Conservation (phyloP, 176 grass and related monocot genomes). For the Carex parvula region DNA sequence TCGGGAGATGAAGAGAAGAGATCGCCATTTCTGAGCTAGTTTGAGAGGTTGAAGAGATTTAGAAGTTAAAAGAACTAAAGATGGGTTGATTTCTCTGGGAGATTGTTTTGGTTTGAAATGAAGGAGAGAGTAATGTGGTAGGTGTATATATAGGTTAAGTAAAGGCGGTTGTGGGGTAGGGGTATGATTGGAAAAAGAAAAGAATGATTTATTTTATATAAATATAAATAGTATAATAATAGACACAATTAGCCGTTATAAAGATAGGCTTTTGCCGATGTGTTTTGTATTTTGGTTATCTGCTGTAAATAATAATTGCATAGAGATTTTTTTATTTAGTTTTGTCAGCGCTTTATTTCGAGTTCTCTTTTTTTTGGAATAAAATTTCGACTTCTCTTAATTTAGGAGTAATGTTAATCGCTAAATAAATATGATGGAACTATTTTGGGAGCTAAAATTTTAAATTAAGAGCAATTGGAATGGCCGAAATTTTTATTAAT, state of each 20-base stretch:
- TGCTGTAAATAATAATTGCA: neutral
- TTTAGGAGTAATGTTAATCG: neutral
- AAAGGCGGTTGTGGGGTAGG: slow-evolving; percentile 15
- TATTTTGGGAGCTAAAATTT: neutral
- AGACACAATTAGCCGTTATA: slow-evolving; percentile 6
- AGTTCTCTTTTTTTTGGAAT: neutral
- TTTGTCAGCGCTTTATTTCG: neutral
- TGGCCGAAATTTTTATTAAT: too few species aligned
- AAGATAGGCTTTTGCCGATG: neutral
- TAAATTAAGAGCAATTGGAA: neutral
- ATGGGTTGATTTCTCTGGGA: neutral
- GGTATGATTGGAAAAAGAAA: slow-evolving; percentile 9
- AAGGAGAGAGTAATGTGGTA: neutral
- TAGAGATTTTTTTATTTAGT: neutral
- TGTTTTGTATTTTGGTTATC: too few species aligned
- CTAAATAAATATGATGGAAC: neutral
- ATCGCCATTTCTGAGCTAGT: slow-evolving; percentile 7
- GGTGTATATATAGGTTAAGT: neutral
- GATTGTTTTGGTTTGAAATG: neutral
- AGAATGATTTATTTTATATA: neutral
- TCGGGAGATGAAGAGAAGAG: slow-evolving; percentile 24
- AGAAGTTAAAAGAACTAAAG: neutral
- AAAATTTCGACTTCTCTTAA: neutral
- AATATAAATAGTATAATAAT: neutral
- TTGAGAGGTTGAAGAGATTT: neutral